Evolutionary conservation across 495 filamentous ascomycete species (phyloP).

Genomic region (Echria macrotheca): DNA sequence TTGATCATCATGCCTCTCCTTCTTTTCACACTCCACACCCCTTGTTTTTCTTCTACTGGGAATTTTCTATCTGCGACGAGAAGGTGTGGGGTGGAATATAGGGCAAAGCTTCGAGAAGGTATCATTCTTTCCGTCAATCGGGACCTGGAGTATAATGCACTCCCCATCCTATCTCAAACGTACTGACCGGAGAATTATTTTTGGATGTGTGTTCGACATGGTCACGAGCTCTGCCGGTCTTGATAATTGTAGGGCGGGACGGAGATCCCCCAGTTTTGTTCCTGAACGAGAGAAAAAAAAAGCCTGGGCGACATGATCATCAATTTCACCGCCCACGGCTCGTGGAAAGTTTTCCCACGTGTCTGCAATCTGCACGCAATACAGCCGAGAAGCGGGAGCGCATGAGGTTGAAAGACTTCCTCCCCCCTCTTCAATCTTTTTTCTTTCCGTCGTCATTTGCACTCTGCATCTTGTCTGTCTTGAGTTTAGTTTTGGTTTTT

Average conservation of each 20-base stretch:
- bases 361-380: constrained; percentile 4
- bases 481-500: not conserved
- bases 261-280: too few species aligned
- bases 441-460: not conserved
- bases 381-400: not conserved
- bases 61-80: too few species aligned
- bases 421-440: not conserved
- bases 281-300: too few species aligned
- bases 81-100: too few species aligned
- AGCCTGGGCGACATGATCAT: too few species aligned
- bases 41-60: too few species aligned
- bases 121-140: not conserved
- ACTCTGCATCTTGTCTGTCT: not conserved
- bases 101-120: constrained; percentile 1
- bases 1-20: too few species aligned
- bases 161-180: constrained; percentile 1
- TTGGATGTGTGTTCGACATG: not conserved
- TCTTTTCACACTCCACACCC: too few species aligned
- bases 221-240: not conserved
- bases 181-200: not conserved
- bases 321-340: too few species aligned
- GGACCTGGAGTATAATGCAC: not conserved
- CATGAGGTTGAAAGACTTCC: not conserved
- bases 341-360: too few species aligned
- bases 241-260: too few species aligned